Conservation (phyloP, 2,329 filamentous ascomycete genomes). For the Cladosporium sp. region DNA sequence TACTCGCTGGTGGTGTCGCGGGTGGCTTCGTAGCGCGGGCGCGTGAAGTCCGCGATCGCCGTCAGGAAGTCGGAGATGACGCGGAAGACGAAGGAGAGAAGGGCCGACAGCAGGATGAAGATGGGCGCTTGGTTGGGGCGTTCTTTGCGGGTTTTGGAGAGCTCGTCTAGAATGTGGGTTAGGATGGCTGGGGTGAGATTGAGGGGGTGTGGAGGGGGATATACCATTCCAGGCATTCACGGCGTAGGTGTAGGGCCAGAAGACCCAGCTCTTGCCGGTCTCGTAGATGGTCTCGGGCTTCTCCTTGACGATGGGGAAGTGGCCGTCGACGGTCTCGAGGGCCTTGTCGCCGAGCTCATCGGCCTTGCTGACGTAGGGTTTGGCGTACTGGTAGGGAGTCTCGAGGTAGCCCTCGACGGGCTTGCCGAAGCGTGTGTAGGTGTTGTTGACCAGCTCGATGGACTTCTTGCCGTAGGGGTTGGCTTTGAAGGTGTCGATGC, state of each 20-base stretch:
- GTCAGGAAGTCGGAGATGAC: slow-evolving; percentile 31
- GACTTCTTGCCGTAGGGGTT: slow-evolving; percentile 82
- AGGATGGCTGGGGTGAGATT: background rate
- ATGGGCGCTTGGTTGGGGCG: slow-evolving; percentile 27
- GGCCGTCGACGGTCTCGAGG: slow-evolving; percentile 44
- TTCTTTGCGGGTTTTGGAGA: slow-evolving; percentile 32
- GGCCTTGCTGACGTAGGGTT: slow-evolving; percentile 77
- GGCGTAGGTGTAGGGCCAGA: slow-evolving; percentile 44
- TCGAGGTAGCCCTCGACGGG: slow-evolving; percentile 74
- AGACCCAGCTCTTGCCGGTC: slow-evolving; percentile 58
- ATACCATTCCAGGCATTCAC: slow-evolving; percentile 30
- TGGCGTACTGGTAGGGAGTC: slow-evolving; percentile 74
- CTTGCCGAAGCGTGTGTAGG: slow-evolving; percentile 71
- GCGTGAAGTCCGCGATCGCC: slow-evolving; percentile 28
- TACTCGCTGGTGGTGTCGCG: slow-evolving; percentile 18
- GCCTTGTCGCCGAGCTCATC: slow-evolving; percentile 61
- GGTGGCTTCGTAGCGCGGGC: slow-evolving; percentile 27
- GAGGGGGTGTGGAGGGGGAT: slow-evolving; percentile 2
- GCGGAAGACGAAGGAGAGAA: slow-evolving; percentile 32
- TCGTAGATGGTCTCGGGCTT: slow-evolving; percentile 51
- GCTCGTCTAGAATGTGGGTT: slow-evolving; percentile 29
- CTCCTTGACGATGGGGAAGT: slow-evolving; percentile 55
- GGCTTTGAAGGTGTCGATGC: slow-evolving; percentile 70
- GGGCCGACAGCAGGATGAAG: slow-evolving; percentile 27
- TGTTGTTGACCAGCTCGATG: slow-evolving; percentile 66